These are phyloP conservation scores for Pterulicium gracile DNA, from an alignment of 1,284 basidiomycete genomes.

Conservation along the genomic window DNA sequence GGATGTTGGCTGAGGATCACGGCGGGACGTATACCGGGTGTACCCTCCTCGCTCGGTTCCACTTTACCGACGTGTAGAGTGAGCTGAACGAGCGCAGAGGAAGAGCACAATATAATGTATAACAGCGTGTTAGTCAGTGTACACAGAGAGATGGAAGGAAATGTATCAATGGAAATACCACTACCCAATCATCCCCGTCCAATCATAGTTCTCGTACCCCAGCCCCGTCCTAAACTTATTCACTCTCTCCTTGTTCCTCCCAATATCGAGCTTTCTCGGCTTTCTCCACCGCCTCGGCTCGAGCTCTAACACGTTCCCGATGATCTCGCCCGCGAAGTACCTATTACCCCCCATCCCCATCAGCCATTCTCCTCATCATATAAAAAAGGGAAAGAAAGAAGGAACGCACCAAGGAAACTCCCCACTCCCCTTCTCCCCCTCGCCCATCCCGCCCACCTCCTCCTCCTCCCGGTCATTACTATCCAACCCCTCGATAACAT, in stretches of 20 bases:
- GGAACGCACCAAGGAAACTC: conserved; percentile 73
- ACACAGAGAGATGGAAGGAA: too few species aligned
- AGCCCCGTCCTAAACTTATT: conserved; percentile 42
- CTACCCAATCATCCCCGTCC: conserved; percentile 61
- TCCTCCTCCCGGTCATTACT: conserved; percentile 44
- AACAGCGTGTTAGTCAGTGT: too few species aligned
- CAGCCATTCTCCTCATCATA: conserved; percentile 5
- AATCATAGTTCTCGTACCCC: conserved; percentile 60
- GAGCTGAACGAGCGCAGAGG: too few species aligned
- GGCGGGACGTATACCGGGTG: conserved; percentile 42
- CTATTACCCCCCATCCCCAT: conserved; percentile 28
- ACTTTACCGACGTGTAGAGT: conserved; percentile 4
- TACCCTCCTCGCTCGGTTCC: conserved; percentile 34
- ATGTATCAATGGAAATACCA: too few species aligned
- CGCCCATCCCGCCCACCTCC: conserved; percentile 63
- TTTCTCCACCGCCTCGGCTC: conserved; percentile 83
- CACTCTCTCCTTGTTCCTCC: conserved; percentile 62
- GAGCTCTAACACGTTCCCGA: conserved; percentile 84
- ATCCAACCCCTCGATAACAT: conserved; percentile 81
- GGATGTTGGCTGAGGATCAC: conserved; percentile 32
- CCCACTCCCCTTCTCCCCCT: conserved; percentile 81
- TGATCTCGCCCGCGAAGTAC: conserved; percentile 92
- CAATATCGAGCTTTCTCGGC: conserved; percentile 65
- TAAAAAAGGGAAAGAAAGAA: not conserved
- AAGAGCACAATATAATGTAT: too few species aligned